These are phyloP conservation scores for Ottelia alismoides DNA, from an alignment of 106 monocot genomes.

Conservation along the genomic window DNA sequence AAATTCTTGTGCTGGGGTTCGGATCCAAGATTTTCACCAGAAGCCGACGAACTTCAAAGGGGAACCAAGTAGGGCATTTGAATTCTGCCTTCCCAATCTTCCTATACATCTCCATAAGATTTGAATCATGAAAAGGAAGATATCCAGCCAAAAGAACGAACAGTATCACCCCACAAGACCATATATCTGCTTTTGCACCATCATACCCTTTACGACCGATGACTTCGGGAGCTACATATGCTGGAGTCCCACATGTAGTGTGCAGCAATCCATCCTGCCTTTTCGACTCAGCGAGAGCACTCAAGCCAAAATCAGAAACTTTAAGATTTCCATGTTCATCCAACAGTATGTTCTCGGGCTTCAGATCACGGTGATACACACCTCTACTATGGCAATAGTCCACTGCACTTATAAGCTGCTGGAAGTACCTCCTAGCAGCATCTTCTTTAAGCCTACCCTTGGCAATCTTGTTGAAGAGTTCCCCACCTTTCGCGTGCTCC, in stretches of 20 bases:
- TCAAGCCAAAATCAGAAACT: conserved; percentile 24
- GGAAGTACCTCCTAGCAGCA: conserved; percentile 7
- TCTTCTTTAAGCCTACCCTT: conserved; percentile 17
- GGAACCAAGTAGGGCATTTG: conserved; percentile 13
- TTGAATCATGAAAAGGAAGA: conserved; percentile 20
- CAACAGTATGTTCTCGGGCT: conserved; percentile 18
- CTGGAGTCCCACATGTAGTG: conserved; percentile 22
- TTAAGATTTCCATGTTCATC: conserved; percentile 21
- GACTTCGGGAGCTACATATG: conserved; percentile 23
- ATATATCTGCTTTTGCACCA: conserved; percentile 17
- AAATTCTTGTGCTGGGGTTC: conserved; percentile 5
- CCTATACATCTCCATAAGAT: conserved; percentile 21
- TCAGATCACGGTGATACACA: conserved; percentile 18
- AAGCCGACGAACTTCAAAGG: conserved; percentile 8
- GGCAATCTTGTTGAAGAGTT: conserved; percentile 17
- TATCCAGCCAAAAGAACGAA: conserved; percentile 18
- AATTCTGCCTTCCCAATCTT: conserved; percentile 16
- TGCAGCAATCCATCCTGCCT: conserved; percentile 19
- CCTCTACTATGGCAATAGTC: conserved; percentile 18
- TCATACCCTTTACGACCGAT: conserved; percentile 15
- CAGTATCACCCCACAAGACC: conserved; percentile 22
- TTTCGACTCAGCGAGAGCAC: conserved; percentile 13
- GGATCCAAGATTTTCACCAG: conserved; percentile 9
- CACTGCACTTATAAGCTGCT: conserved; percentile 15
- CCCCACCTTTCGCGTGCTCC: conserved; percentile 20